Conservation (phyloP, 192 early-diverging fungal species). For the Paraglomus brasilianum region DNA sequence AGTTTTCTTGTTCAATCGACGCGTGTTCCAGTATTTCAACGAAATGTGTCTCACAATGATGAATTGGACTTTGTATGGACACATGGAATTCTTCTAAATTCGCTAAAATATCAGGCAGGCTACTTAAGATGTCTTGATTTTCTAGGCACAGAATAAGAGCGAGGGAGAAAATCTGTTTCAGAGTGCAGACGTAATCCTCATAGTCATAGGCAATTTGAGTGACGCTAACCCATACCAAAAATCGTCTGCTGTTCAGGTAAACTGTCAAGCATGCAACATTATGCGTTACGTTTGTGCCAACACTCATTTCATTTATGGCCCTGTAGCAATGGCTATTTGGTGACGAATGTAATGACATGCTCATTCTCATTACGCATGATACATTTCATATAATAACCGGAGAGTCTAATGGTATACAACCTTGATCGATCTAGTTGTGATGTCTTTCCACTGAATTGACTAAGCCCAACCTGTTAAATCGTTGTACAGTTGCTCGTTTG, state of each 20-base stretch:
- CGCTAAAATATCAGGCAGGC: no score
- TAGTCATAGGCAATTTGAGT: constrained; percentile 58
- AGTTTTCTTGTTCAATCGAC: no score
- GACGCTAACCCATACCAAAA: constrained; percentile 79
- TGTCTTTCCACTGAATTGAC: not conserved
- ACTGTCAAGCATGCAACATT: not conserved
- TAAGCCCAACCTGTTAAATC: not conserved
- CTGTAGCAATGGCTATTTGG: constrained; percentile 88
- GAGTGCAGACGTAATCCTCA: constrained; percentile 57
- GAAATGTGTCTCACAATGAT: no score
- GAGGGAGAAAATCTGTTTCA: constrained; percentile 48
- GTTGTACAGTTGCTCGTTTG: constrained; percentile 50
- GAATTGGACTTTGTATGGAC: no score
- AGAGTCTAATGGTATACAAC: constrained; percentile 68
- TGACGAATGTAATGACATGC: constrained; percentile 87
- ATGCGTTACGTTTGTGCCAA: constrained; percentile 4
- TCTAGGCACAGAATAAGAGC: no score
- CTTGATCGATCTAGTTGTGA: not conserved
- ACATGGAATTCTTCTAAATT: no score
- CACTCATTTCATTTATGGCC: not conserved
- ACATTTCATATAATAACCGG: constrained; percentile 79
- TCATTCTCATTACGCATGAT: constrained; percentile 73
- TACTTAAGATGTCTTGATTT: no score
- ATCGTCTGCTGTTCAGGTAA: constrained; percentile 66
- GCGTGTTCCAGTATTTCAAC: no score